phyloP scores from a whole-genome alignment of 108 stramenopile genomes.

The Nitzschia sp. region DNA sequence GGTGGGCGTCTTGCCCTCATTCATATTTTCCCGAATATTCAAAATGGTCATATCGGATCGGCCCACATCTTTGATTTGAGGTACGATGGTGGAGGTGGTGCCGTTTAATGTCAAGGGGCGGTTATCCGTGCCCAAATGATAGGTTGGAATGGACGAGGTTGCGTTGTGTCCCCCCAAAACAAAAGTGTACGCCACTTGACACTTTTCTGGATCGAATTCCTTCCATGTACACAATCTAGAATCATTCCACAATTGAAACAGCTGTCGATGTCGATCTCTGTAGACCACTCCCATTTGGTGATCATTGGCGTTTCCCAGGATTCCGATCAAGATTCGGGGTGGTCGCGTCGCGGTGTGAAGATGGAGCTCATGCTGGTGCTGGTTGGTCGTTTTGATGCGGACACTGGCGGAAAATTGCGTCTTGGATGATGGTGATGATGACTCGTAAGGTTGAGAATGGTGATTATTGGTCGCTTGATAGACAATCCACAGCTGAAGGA shows the following conservation, averaged over 20 bases:
- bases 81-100: background rate
- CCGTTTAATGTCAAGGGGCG: background rate
- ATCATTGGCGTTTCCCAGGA: slow-evolving; percentile 29
- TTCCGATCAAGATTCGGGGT: slow-evolving; percentile 40
- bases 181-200: slow-evolving; percentile 50
- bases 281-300: slow-evolving; percentile 20
- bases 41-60: background rate
- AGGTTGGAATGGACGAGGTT: slow-evolving; percentile 27
- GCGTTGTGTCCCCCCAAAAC: slow-evolving; percentile 29
- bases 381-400: background rate
- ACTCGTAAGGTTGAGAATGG: background rate
- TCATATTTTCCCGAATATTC: slow-evolving; percentile 47
- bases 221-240: slow-evolving; percentile 31
- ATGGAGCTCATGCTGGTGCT: background rate
- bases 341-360: too few relatives aligned
- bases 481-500: background rate
- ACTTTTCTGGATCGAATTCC: slow-evolving; percentile 9
- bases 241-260: slow-evolving; percentile 49
- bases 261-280: slow-evolving; percentile 33
- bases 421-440: background rate
- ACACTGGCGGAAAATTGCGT: background rate
- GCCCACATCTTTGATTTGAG: background rate
- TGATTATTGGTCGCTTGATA: background rate
- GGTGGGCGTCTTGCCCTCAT: slow-evolving; percentile 51
- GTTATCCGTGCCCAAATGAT: background rate